Evolutionary conservation across 1,139 yeast genomes (phyloP).

Genomic region (Candida frijolesensis): DNA sequence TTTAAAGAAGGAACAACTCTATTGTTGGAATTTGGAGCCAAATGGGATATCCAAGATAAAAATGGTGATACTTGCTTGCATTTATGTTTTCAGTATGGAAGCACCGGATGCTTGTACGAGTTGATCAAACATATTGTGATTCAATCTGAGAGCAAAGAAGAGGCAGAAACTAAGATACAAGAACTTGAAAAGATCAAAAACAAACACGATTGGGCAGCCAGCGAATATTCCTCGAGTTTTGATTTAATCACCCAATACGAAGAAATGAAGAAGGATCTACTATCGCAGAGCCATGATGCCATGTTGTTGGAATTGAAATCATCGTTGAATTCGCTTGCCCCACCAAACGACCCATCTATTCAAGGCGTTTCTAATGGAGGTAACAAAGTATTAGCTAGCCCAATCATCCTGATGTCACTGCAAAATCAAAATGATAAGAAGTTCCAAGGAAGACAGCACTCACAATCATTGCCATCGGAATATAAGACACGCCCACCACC

Average conservation of each 20-base stretch:
- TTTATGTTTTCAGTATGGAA: conserved; percentile 77
- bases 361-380: conserved; percentile 18
- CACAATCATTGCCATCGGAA: conserved; percentile 35
- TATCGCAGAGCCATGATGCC: conserved; percentile 8
- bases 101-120: conserved; percentile 61
- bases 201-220: conserved; percentile 68
- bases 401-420: conserved; percentile 34
- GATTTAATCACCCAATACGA: conserved; percentile 38
- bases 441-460: conserved; percentile 27
- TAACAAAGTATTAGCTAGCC: conserved; percentile 36
- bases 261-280: conserved; percentile 21
- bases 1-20: conserved; percentile 71
- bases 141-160: conserved; percentile 23
- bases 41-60: conserved; percentile 58
- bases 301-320: background rate
- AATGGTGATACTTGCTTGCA: conserved; percentile 81
- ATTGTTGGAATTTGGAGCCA: conserved; percentile 80
- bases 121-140: conserved; percentile 44
- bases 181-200: conserved; percentile 42
- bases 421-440: conserved; percentile 10
- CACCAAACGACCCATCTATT: background rate
- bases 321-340: background rate
- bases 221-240: conserved; percentile 56
- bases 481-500: conserved; percentile 13
- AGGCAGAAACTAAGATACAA: conserved; percentile 46